Base-by-base conservation (phyloP, 441 rosid species). In the Mallotus japonicus region DNA sequence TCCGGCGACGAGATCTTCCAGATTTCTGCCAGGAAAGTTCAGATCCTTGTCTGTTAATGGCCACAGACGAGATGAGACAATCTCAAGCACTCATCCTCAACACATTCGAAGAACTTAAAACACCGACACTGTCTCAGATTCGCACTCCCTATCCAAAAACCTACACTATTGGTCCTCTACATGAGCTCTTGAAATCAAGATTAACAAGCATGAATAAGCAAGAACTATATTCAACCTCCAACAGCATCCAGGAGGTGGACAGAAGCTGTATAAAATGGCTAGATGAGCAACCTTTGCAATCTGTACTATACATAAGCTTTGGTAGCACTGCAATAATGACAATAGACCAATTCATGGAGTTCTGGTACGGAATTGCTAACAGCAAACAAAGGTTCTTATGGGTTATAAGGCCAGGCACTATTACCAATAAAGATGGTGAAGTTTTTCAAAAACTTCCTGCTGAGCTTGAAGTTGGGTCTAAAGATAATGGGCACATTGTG, bases 221-320 rank as follows among this genome's bases (percentile, higher is more conserved):
- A 3, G 66, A 42, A 42, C 9, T 42, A 42, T 42, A 42, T 42
- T 50, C 74, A 14, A 70, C 72, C 60, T 65, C 76, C 6, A 75
- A 76, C 57, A 75, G 77, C 66, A 61, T 81, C 0, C 40, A 76
- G 77, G 70, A 71, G 55, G 82, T 62, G 50, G 84, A 79, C 80
- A 51, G 81, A 64, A 82, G 82, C 73, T 84, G 85, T 78, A 73
- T 88, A 24, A 37, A 73, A 3, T 89, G 90, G 97, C 83, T 91
- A 13, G 89, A 87, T 16, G 54, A 66, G 2, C 90, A 89, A 62
- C 84, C 74, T 9, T 22, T 51, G 0, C 65, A 65, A 14, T 87
- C 91, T 0, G 88, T 87, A 0, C 62, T 89, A 56, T 91, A 87
- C 15, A 81, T 82, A 22, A 87, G 90, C 81, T 85, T 91, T 61